Conservation (phyloP, 2,329 filamentous ascomycete species). For the Elsinoe perseae region DNA sequence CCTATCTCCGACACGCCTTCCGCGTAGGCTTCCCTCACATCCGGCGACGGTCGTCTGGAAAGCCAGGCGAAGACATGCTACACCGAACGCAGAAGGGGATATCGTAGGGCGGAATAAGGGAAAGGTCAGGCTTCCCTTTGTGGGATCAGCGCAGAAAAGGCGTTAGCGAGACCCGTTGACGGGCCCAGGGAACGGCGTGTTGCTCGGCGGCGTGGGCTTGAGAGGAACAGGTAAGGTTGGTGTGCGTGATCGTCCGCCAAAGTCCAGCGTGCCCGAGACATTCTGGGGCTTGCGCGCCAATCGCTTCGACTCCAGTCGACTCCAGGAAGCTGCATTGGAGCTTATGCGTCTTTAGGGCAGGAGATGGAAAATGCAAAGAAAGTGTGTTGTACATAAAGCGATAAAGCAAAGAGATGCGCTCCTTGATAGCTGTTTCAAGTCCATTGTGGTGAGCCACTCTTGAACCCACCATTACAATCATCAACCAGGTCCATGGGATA, state of each 20-base stretch:
- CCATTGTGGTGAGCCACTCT: background rate
- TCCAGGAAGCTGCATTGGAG: background rate
- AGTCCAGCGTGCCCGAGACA: background rate
- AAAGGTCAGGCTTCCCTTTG: background rate
- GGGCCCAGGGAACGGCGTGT: conserved; percentile 6
- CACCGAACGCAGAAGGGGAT: background rate
- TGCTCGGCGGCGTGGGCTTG: conserved; percentile 7
- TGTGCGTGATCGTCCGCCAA: conserved; percentile 9
- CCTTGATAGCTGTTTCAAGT: background rate
- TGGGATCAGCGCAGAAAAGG: conserved; percentile 2
- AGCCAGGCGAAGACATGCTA: conserved; percentile 4
- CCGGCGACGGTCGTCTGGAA: background rate
- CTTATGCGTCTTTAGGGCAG: background rate
- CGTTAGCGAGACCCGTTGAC: conserved; percentile 10
- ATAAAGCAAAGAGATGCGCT: background rate
- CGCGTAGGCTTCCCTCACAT: background rate
- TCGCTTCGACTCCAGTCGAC: conserved; percentile 4
- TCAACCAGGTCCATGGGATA: background rate
- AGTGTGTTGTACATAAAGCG: background rate
- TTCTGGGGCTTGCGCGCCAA: conserved; percentile 6
- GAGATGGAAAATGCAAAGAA: conserved; percentile 1
- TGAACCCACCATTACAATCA: background rate
- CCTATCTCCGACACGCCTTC: background rate
- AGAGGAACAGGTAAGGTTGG: conserved; percentile 8
- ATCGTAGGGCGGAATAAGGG: background rate